phyloP scores from a whole-genome alignment of 805 yeast genomes.

The Kockiozyma suomiensis region DNA sequence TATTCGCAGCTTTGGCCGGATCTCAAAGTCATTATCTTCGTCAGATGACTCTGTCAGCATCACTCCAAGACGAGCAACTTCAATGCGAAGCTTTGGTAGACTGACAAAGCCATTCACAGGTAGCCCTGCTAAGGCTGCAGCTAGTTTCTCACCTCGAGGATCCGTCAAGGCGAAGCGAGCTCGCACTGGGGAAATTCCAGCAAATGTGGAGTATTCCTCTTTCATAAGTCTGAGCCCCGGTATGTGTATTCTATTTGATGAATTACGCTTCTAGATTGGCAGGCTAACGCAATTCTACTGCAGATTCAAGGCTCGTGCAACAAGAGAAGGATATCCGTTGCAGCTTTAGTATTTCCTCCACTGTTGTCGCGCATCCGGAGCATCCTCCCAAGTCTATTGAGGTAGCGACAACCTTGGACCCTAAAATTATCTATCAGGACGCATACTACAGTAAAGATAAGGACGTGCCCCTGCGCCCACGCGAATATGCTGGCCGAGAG shows the following conservation, averaged over 20 bases:
- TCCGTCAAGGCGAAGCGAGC: neutral
- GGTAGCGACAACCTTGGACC: constrained; percentile 52
- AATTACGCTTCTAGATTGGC: neutral
- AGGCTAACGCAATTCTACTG: neutral
- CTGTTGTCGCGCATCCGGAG: constrained; percentile 1
- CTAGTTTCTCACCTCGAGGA: neutral
- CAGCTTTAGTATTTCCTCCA: constrained; percentile 1
- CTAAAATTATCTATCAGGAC: constrained; percentile 57
- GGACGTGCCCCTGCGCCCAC: constrained; percentile 59
- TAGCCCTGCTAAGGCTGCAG: neutral
- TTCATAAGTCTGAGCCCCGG: neutral
- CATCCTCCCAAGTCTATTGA: too few species aligned
- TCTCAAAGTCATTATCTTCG: neutral
- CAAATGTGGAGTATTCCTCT: neutral
- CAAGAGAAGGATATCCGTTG: constrained; percentile 1
- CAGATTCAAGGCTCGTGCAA: constrained; percentile 1
- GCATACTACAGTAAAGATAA: constrained; percentile 61
- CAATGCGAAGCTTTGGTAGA: constrained; percentile 9
- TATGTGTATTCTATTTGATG: neutral
- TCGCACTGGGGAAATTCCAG: neutral
- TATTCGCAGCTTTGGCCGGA: neutral
- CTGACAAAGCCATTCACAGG: constrained; percentile 2
- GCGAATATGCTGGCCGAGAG: constrained; percentile 68
- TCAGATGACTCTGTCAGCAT: too few species aligned
- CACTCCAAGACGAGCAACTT: neutral